A percentile compares a stretch with the other conserved stretches of the same genome.
Evolutionary conservation across 805 yeast species (phyloP).

Genomic region (Schizosaccharomyces osmophilus): DNA sequence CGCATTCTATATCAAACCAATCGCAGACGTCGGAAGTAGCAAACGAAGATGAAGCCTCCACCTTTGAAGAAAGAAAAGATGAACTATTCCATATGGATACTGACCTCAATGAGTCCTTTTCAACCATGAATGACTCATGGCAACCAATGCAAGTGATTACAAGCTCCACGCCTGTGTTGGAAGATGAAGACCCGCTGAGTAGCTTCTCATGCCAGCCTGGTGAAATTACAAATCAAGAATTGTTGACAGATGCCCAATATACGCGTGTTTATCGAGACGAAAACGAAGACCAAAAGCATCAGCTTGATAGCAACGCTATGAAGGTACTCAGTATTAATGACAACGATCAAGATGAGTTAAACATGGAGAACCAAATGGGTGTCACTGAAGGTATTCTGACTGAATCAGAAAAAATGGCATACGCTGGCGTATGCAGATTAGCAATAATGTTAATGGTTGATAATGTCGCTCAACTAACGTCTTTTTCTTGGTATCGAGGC

Average conservation of each 20-base stretch:
- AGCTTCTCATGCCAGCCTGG: too few relatives aligned
- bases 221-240: constrained; percentile 9
- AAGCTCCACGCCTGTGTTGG: too few relatives aligned
- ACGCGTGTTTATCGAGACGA: neutral
- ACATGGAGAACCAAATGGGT: constrained; percentile 24
- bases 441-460: constrained; percentile 57
- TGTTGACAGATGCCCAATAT: constrained; percentile 9
- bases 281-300: neutral
- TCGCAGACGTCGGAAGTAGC: too few relatives aligned
- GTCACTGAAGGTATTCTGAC: constrained; percentile 56
- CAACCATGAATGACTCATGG: neutral
- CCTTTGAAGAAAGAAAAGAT: neutral
- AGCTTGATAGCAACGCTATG: constrained; percentile 4
- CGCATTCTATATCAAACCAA: neutral
- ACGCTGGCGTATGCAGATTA: constrained; percentile 58
- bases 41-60: too few relatives aligned
- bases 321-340: constrained; percentile 4
- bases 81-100: too few relatives aligned
- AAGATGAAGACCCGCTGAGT: too few relatives aligned
- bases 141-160: neutral
- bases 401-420: constrained; percentile 71
- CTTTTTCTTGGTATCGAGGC: neutral
- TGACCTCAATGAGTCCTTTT: neutral
- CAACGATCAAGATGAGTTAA: constrained; percentile 6
- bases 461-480: constrained; percentile 26